These are phyloP conservation scores for Sanghuangporus weigelae DNA, from an alignment of 1,284 basidiomycete species.

Conservation along the genomic window DNA sequence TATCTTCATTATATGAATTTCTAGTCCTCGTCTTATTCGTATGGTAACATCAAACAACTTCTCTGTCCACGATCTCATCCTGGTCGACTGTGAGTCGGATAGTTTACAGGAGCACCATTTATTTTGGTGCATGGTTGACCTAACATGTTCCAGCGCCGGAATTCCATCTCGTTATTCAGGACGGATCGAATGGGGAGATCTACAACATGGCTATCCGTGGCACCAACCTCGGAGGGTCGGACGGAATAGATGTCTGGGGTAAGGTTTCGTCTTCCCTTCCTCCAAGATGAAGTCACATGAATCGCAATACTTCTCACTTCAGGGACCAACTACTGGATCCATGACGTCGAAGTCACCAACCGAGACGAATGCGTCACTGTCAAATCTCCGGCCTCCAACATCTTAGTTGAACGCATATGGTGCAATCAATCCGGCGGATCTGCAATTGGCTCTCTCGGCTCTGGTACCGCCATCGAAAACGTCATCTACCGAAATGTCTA, in stretches of 20 bases:
- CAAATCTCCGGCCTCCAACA: constrained; percentile 31
- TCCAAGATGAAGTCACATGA: background rate
- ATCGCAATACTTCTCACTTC: background rate
- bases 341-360: constrained; percentile 35
- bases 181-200: constrained; percentile 30
- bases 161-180: constrained; percentile 33
- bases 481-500: constrained; percentile 31
- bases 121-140: background rate
- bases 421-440: constrained; percentile 33
- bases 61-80: constrained; percentile 33
- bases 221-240: constrained; percentile 31
- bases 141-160: constrained; percentile 26
- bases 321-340: constrained; percentile 30
- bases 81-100: constrained; percentile 28
- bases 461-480: constrained; percentile 29
- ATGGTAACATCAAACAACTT: constrained; percentile 29
- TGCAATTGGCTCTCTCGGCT: constrained; percentile 31
- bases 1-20: background rate
- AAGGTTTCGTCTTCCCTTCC: background rate
- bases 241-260: constrained; percentile 33
- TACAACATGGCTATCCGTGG: constrained; percentile 35
- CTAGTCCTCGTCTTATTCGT: constrained; percentile 30
- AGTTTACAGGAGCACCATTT: background rate
- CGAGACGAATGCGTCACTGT: constrained; percentile 35
- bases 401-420: constrained; percentile 33